These are phyloP conservation scores for Takashimella tepidaria DNA, from an alignment of 1,284 basidiomycete genomes.

Conservation along the genomic window DNA sequence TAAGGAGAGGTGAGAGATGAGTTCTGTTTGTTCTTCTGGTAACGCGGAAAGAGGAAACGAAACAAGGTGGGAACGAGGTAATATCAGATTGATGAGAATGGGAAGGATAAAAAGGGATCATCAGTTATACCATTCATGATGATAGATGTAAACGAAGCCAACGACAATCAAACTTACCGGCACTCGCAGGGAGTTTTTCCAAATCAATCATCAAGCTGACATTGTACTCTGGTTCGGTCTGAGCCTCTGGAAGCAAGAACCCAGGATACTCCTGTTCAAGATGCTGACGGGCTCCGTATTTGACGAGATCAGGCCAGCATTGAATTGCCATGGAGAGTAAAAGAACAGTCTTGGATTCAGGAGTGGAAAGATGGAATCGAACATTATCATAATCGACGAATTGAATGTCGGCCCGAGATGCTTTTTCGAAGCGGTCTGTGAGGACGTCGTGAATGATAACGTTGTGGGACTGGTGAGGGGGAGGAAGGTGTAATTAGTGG, in stretches of 20 bases:
- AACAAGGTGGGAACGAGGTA: too few relatives aligned
- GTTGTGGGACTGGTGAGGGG: constrained; percentile 66
- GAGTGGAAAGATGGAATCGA: constrained; percentile 85
- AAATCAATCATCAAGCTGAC: constrained; percentile 83
- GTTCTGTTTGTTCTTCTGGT: constrained; percentile 68
- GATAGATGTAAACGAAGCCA: too few relatives aligned
- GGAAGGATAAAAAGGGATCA: too few relatives aligned
- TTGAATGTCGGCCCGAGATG: constrained; percentile 82
- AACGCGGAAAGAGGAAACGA: background rate
- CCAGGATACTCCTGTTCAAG: constrained; percentile 79
- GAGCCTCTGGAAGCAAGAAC: constrained; percentile 49
- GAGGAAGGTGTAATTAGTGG: too few relatives aligned
- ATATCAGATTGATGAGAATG: background rate
- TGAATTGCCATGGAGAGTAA: constrained; percentile 93
- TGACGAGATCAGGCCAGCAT: constrained; percentile 91
- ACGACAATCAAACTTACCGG: constrained; percentile 66
- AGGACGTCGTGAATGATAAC: constrained; percentile 89
- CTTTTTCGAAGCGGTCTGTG: constrained; percentile 80
- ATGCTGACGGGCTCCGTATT: constrained; percentile 78
- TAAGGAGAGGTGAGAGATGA: constrained; percentile 76
- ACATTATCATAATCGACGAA: constrained; percentile 99
- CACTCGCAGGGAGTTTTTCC: constrained; percentile 70
- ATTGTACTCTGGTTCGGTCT: constrained; percentile 77
- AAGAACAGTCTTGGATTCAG: constrained; percentile 69
- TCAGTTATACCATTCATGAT: too few relatives aligned